Conservation (phyloP, 2,329 filamentous ascomycete genomes). For the Neofusicoccum parvum region DNA sequence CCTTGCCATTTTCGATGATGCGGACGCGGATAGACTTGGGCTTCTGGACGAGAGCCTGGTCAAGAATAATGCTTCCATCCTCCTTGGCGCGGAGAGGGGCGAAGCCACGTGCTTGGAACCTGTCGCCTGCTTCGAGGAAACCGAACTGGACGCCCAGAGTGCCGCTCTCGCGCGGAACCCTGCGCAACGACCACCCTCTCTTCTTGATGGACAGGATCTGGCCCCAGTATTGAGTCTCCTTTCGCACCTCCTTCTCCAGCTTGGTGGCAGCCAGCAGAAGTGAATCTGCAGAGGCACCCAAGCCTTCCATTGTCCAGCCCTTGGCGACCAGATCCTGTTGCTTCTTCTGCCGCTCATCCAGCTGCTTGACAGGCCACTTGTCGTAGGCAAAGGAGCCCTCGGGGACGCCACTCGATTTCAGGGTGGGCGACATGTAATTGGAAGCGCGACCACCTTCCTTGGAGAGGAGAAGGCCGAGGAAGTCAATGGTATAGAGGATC, state of each 20-base stretch:
- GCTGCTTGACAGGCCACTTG: conserved; percentile 52
- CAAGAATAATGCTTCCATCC: conserved; percentile 75
- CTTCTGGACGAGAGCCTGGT: conserved; percentile 61
- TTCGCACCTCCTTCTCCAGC: conserved; percentile 73
- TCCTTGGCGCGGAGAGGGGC: conserved; percentile 75
- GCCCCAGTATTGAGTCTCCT: conserved; percentile 87
- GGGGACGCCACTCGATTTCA: conserved; percentile 68
- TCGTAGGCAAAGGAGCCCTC: conserved; percentile 73
- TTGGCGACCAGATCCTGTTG: conserved; percentile 54
- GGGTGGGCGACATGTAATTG: conserved; percentile 68
- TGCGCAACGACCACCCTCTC: conserved; percentile 83
- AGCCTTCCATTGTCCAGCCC: conserved; percentile 78
- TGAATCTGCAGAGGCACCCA: conserved; percentile 73
- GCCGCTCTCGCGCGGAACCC: conserved; percentile 71
- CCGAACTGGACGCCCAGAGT: conserved; percentile 86
- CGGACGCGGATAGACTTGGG: conserved; percentile 68
- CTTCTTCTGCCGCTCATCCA: conserved; percentile 26
- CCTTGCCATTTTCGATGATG: conserved; percentile 58
- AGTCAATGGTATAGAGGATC: conserved; percentile 73
- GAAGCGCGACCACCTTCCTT: conserved; percentile 75
- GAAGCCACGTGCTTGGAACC: conserved; percentile 71
- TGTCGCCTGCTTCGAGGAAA: conserved; percentile 70
- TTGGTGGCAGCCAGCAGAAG: conserved; percentile 72
- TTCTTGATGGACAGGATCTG: conserved; percentile 80
- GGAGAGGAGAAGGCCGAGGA: conserved; percentile 80